phyloP scores from a whole-genome alignment of 139 green algal species.

The Astrephomene gubernaculifera region DNA sequence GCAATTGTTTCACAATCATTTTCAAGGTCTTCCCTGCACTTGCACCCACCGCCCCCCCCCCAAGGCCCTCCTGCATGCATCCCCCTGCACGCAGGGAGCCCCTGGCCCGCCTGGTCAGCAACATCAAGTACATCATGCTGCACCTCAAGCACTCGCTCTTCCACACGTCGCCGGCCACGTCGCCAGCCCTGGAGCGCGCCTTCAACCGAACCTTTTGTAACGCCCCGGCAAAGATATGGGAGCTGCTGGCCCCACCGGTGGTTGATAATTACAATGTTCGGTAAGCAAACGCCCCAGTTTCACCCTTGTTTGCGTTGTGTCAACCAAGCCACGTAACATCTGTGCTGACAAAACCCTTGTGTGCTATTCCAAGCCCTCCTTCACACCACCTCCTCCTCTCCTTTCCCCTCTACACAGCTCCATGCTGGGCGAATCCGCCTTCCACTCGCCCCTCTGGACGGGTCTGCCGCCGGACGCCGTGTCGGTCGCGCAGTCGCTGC shows the following conservation, averaged over 20 bases:
- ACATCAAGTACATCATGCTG: constrained; percentile 17
- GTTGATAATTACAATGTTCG: constrained; percentile 20
- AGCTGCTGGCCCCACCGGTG: neutral
- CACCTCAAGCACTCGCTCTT: neutral
- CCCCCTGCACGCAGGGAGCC: neutral
- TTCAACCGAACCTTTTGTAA: neutral
- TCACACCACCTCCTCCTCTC: neutral
- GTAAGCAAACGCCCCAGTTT: neutral
- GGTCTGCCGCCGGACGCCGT: neutral
- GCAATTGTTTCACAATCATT: neutral
- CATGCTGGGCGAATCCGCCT: constrained; percentile 4
- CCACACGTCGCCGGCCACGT: neutral
- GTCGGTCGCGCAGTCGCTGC: neutral
- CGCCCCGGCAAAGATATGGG: neutral
- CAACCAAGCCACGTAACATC: neutral
- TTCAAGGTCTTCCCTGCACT: neutral
- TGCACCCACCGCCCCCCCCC: neutral
- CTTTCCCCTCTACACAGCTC: neutral
- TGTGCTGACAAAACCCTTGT: neutral
- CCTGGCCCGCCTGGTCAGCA: neutral
- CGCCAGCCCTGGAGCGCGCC: no score
- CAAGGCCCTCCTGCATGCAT: neutral
- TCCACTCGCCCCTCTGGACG: constrained; percentile 18
- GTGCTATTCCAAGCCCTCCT: neutral
- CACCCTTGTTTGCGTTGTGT: neutral